Evolutionary conservation across 352 stramenopile species (phyloP), one percentile per base, ranked within the genome.

Genomic region (Achlya hypogyna): DNA sequence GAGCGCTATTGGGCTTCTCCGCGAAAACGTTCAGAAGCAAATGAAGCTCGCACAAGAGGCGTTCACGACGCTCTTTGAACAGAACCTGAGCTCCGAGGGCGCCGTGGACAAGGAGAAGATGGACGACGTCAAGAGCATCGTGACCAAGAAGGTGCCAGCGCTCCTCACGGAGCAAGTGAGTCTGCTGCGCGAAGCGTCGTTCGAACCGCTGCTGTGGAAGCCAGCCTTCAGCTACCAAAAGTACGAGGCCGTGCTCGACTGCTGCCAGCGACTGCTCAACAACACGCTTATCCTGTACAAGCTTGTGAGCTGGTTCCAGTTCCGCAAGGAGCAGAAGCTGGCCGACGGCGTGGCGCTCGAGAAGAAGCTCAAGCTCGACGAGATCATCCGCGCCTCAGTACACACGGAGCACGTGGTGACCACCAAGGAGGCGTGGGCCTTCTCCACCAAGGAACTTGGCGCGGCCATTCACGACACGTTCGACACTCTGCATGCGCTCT

Each of bases 231-330:
- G 82, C 0, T 76, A 75, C 27, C 69, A 81, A 23, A 93, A 93
- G 69, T 93, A 93, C 66, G 72, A 86, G 43, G 58, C 70, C 0
- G 79, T 93, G 18, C 63, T 93, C 0, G 74, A 88, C 5, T 82
- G 74, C 35, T 85, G 71, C 12, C 71, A 83, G 5, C 78, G 81
- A 0, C 63, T 93, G 34, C 72, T 91, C 18, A 91, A 89, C 78
- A 89, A 89, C 80, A 91, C 89, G 67, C 84, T 88, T 31, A 51
- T 93, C 56, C 62, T 93, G 0, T 91, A 76, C 66, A 91, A 93
- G 65, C 72, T 93, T 6, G 71, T 91, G n/a, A 67, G 71, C 16
- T 93, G 84, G 84, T 90, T 82, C 65, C 79, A 78, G 42, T 91
- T 85, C 68, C 79, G 83, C 1, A 72, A 85, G 4, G 49, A 10